Evolutionary conservation across 2,329 filamentous ascomycete species (phyloP).

Genomic region (Cytospora paraplurivora): DNA sequence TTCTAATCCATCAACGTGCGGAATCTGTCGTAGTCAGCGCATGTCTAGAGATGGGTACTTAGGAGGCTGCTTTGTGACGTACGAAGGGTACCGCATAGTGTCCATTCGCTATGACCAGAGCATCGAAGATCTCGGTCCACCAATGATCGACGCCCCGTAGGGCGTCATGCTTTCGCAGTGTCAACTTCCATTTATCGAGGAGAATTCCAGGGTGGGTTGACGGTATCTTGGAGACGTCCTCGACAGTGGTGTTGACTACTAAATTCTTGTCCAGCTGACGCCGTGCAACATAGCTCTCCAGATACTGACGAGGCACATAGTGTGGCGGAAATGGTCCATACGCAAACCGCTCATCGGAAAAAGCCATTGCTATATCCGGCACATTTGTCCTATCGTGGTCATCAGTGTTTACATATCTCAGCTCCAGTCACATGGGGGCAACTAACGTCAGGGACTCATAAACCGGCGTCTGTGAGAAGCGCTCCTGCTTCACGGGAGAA

Average conservation of each 20-base stretch:
- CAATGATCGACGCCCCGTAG: constrained; percentile 49
- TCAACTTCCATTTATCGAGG: constrained; percentile 47
- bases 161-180: constrained; percentile 49
- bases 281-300: constrained; percentile 56
- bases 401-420: background rate
- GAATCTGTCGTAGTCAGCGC: constrained; percentile 40
- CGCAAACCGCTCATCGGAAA: constrained; percentile 54
- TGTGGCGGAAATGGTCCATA: constrained; percentile 60
- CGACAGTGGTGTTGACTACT: constrained; percentile 53
- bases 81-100: constrained; percentile 51
- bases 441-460: constrained; percentile 54
- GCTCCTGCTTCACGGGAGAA: constrained; percentile 46
- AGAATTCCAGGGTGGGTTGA: constrained; percentile 9
- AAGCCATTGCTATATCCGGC: constrained; percentile 57
- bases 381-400: constrained; percentile 51
- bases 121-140: constrained; percentile 56
- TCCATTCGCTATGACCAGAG: constrained; percentile 46
- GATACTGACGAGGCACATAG: constrained; percentile 56
- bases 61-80: constrained; percentile 28
- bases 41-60: background rate
- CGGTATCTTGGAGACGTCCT: constrained; percentile 46
- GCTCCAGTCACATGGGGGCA: rapidly evolving
- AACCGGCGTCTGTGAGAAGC: constrained; percentile 52
- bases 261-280: constrained; percentile 51
- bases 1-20: constrained; percentile 47